Evolutionary conservation across 2,329 filamentous ascomycete genomes (phyloP), one percentile per base, ranked within the genome.

Genomic region (Teratosphaeriaceae sp.): DNA sequence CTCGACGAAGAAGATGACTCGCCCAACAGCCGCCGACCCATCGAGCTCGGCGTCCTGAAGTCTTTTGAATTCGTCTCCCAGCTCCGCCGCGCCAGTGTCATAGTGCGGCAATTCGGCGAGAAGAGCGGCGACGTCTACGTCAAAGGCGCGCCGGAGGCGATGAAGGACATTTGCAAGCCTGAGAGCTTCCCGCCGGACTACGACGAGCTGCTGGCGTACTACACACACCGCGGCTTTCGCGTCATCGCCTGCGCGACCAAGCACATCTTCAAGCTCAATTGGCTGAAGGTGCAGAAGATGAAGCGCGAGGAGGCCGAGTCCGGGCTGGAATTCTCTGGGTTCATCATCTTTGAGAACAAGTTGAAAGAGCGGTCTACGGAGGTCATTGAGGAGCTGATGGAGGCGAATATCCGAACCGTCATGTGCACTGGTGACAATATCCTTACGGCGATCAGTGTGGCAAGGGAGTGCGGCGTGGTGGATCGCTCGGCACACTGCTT

Each of bases 401-500:
- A 83, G 40, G 90, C 94, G 6, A 85, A 85, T 43, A 95, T 98
- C 52, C 80, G 87, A 26, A 84, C 85, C 21, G 81, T 95, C 40
- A 98, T 98, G 92, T 94, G 94, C 49, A 98, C 92, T 0, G 92
- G 92, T 22, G 92, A 98, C 70, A 98, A 98, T 55, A 97, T 97
- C 49, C 69, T 97, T 42, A 98, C 92, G 8, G 92, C 92, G 18
- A 89, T 98, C 59, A 96, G 89, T 56, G 92, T 98, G 42, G 90
- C 88, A 3, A 78, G 89, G 55, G 89, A 97, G 59, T 96, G 89
- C 63, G 78, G 82, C 31, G 71, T 98, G 43, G 82, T 97, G 52
- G 80, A 89, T 56, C 79, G 76, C 49, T 81, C 79, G 21, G 84
- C 87, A 0, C 88, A 94, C 54, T 97, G 92, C 65, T 98, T 96